Evolutionary conservation across 139 green algal species (phyloP).

Genomic region (Coccomyxa sp.): DNA sequence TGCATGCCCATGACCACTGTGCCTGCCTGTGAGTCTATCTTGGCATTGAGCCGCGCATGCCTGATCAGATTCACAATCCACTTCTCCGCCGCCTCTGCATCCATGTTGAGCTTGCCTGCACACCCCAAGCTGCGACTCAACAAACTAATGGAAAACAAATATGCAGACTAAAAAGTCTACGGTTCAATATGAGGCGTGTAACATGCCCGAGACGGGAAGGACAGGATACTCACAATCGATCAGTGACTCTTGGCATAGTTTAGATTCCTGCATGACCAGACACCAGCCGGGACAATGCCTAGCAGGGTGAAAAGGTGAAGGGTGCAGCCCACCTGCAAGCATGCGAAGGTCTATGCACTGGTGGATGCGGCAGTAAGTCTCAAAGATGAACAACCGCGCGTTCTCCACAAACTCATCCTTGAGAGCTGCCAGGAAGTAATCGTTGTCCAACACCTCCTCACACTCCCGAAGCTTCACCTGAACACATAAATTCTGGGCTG

Average conservation of each 20-base stretch:
- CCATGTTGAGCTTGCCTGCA: slow-evolving; percentile 77
- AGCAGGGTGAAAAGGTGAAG: too few relatives aligned
- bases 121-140: background rate
- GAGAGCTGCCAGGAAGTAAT: slow-evolving; percentile 88
- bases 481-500: too few relatives aligned
- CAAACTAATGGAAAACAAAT: too few relatives aligned
- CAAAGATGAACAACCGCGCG: slow-evolving; percentile 94
- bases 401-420: slow-evolving; percentile 91
- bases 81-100: slow-evolving; percentile 77
- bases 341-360: slow-evolving; percentile 88
- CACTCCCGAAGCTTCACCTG: slow-evolving; percentile 88
- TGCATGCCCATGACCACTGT: slow-evolving; percentile 87
- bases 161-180: too few relatives aligned
- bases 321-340: slow-evolving; percentile 40
- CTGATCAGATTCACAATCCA: slow-evolving; percentile 81
- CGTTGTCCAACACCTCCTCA: slow-evolving; percentile 83
- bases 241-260: too few relatives aligned
- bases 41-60: slow-evolving; percentile 89
- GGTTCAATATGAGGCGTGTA: too few relatives aligned
- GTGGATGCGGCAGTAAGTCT: slow-evolving; percentile 92
- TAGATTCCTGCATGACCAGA: too few relatives aligned
- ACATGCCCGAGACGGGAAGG: too few relatives aligned
- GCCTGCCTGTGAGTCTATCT: slow-evolving; percentile 90
- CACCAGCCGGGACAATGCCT: too few relatives aligned
- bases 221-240: too few relatives aligned